Evolutionary conservation across 805 yeast genomes (phyloP).

Genomic region (Candida succiphila): DNA sequence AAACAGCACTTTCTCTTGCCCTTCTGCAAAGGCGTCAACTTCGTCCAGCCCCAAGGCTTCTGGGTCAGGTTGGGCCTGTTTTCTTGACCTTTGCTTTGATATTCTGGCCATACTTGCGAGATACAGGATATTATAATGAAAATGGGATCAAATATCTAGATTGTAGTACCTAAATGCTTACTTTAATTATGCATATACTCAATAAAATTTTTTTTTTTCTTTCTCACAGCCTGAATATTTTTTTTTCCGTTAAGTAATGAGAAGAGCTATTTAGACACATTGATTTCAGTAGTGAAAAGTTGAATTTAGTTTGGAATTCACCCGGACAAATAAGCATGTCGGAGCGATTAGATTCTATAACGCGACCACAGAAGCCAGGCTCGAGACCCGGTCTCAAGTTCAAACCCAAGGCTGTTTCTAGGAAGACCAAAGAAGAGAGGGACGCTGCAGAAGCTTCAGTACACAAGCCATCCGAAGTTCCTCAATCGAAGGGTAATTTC

Average conservation of each 20-base stretch:
- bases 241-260: neutral
- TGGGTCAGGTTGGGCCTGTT: conserved; percentile 11
- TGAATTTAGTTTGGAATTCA: neutral
- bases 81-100: neutral
- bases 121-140: no score
- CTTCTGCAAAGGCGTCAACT: conserved; percentile 58
- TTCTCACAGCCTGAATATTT: neutral
- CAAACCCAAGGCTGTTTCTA: conserved; percentile 78
- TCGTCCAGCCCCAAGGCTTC: conserved; percentile 47
- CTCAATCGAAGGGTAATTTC: conserved; percentile 5
- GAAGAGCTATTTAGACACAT: neutral
- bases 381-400: conserved; percentile 55
- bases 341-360: conserved; percentile 31
- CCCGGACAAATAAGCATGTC: conserved; percentile 13
- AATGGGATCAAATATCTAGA: no score
- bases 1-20: conserved; percentile 44
- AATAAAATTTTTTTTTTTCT: no score
- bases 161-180: no score
- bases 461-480: conserved; percentile 13
- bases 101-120: neutral
- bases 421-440: conserved; percentile 77
- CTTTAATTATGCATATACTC: no score
- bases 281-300: neutral
- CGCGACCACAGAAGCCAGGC: conserved; percentile 18
- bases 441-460: conserved; percentile 65